These are phyloP conservation scores for Penicillium lagena DNA, from an alignment of 495 filamentous ascomycete species.

Conservation along the genomic window DNA sequence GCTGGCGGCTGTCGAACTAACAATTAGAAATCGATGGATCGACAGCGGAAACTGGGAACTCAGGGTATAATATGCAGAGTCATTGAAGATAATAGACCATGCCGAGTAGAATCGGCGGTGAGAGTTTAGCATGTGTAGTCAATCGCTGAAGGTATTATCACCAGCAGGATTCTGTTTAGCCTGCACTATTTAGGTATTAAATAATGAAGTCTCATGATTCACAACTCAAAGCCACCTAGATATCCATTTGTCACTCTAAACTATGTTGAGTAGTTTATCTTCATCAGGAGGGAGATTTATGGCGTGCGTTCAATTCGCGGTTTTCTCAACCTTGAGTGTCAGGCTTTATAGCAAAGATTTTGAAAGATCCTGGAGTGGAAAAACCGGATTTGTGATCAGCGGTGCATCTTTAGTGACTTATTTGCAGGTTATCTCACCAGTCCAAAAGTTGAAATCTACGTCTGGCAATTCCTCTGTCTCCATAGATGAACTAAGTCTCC, in stretches of 20 bases:
- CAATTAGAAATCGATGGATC: too few species aligned
- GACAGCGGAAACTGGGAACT: too few species aligned
- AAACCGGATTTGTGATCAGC: background rate
- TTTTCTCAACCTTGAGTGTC: background rate
- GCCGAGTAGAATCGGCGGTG: too few species aligned
- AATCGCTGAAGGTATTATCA: too few species aligned
- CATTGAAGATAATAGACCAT: too few species aligned
- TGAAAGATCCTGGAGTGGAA: background rate
- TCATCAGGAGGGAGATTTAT: background rate
- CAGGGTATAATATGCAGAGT: too few species aligned
- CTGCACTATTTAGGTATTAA: too few species aligned
- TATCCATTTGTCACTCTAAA: background rate
- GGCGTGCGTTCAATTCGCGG: too few species aligned
- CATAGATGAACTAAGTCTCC: background rate
- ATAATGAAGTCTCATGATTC: too few species aligned
- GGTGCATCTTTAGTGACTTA: background rate
- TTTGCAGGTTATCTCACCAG: conserved; percentile 5
- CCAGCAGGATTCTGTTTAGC: too few species aligned
- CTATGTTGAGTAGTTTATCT: background rate
- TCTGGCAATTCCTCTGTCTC: background rate
- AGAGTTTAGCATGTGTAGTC: too few species aligned
- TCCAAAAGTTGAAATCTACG: conserved; percentile 13
- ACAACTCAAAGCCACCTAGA: background rate
- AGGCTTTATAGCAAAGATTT: conserved; percentile 4
- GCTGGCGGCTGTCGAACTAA: too few species aligned